Evolutionary conservation across 495 filamentous ascomycete species (phyloP).

Genomic region (Pyrenula massariospora): DNA sequence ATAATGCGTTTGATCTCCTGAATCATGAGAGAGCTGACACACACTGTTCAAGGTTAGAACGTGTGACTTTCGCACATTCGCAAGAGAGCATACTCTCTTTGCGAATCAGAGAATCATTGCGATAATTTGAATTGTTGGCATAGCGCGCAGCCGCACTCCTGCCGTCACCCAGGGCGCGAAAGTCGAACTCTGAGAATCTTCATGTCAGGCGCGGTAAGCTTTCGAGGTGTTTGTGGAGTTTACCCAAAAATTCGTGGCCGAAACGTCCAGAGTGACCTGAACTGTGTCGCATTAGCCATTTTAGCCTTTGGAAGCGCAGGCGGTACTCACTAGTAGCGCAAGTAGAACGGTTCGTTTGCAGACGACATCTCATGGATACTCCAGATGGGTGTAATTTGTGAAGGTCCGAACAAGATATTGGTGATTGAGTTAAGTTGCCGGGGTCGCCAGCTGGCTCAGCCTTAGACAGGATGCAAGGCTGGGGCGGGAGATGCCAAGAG

Average conservation of each 20-base stretch:
- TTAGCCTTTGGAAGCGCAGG: too few species aligned
- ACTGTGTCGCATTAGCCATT: conserved; percentile 38
- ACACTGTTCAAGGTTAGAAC: conserved; percentile 53
- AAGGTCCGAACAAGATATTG: neutral
- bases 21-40: conserved; percentile 84
- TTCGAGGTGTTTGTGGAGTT: conserved; percentile 5
- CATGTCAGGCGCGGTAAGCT: conserved; percentile 14
- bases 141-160: conserved; percentile 90
- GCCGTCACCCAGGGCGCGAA: conserved; percentile 87
- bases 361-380: conserved; percentile 28
- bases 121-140: conserved; percentile 99
- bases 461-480: neutral
- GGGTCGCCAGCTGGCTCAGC: neutral
- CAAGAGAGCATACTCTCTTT: conserved; percentile 79
- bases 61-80: neutral
- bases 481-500: neutral
- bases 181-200: conserved; percentile 74
- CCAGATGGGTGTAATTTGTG: neutral
- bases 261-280: conserved; percentile 96
- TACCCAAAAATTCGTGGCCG: conserved; percentile 97
- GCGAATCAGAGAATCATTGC: conserved; percentile 95
- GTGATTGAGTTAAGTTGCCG: neutral
- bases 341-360: conserved; percentile 74
- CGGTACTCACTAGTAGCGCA: conserved; percentile 88
- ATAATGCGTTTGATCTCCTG: conserved; percentile 94